phyloP scores from a whole-genome alignment of 2,329 filamentous ascomycete species.

The Xylariales sp. region DNA sequence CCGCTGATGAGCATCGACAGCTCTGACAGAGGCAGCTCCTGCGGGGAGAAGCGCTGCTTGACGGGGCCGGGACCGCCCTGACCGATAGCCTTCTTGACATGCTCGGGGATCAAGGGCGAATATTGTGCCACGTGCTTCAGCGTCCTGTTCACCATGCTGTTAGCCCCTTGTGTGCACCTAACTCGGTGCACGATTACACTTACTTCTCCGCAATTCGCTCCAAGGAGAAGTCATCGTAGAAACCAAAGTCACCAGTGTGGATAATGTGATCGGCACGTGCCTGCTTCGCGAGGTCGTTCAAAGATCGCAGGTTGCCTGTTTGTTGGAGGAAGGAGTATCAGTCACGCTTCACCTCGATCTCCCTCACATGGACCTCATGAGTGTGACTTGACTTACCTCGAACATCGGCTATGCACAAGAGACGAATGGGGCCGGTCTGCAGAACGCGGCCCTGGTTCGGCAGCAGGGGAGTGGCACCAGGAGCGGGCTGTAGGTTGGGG shows the following conservation, averaged over 20 bases:
- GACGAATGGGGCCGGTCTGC: constrained; percentile 60
- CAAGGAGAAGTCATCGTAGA: constrained; percentile 94
- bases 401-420: constrained; percentile 68
- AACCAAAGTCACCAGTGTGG: constrained; percentile 97
- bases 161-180: constrained; percentile 9
- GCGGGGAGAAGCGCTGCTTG: constrained; percentile 77
- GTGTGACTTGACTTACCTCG: constrained; percentile 62
- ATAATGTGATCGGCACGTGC: constrained; percentile 96
- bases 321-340: not conserved
- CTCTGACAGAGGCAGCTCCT: constrained; percentile 87
- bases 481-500: constrained; percentile 40
- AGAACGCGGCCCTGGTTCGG: constrained; percentile 64
- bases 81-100: constrained; percentile 63
- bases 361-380: too few species aligned
- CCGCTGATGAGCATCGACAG: constrained; percentile 84
- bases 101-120: constrained; percentile 84
- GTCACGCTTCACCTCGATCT: too few species aligned
- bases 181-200: constrained; percentile 30
- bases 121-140: constrained; percentile 98
- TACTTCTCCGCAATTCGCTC: constrained; percentile 98
- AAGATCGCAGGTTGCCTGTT: constrained; percentile 84
- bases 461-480: constrained; percentile 59
- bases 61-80: constrained; percentile 68
- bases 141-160: constrained; percentile 55
- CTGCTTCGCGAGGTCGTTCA: constrained; percentile 94